These are phyloP conservation scores for Fraxinus cuspidata DNA, from an alignment of 257 asterid species.

Conservation along the genomic window DNA sequence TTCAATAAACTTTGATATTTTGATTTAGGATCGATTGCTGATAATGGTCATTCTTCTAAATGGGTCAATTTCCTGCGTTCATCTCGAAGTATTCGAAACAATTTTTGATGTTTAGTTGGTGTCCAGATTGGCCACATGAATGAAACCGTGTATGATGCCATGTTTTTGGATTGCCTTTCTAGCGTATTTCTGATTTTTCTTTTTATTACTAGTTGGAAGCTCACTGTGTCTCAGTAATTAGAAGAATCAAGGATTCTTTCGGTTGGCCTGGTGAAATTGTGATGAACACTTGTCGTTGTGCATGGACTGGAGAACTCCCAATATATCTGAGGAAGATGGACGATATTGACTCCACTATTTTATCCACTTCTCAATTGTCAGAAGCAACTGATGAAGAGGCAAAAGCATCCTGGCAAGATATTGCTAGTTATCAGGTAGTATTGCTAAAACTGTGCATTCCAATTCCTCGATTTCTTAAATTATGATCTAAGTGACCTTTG, in stretches of 20 bases:
- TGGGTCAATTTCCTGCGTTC: background rate
- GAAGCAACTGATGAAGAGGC: conserved; percentile 55
- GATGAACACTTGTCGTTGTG: conserved; percentile 39
- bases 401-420: conserved; percentile 59
- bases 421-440: conserved; percentile 88
- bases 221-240: conserved; percentile 50
- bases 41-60: background rate
- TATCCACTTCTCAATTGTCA: conserved; percentile 37
- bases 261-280: conserved; percentile 78
- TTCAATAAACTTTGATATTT: background rate
- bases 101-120: background rate
- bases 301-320: conserved; percentile 75
- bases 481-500: background rate
- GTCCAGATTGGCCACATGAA: background rate
- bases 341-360: conserved; percentile 33
- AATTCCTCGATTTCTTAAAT: background rate
- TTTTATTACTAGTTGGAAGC: conserved; percentile 55
- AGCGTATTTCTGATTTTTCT: conserved; percentile 19
- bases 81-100: background rate
- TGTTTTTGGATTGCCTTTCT: background rate
- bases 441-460: conserved; percentile 4
- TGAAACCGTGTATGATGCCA: conserved; percentile 2
- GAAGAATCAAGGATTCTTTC: conserved; percentile 57
- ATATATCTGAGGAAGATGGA: conserved; percentile 42
- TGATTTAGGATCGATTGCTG: conserved; percentile 7